A percentile compares a stretch with the other conserved stretches of the same genome.
Conservation (phyloP, 2,329 filamentous ascomycete species). For the Lecanoromycetidae sp. region DNA sequence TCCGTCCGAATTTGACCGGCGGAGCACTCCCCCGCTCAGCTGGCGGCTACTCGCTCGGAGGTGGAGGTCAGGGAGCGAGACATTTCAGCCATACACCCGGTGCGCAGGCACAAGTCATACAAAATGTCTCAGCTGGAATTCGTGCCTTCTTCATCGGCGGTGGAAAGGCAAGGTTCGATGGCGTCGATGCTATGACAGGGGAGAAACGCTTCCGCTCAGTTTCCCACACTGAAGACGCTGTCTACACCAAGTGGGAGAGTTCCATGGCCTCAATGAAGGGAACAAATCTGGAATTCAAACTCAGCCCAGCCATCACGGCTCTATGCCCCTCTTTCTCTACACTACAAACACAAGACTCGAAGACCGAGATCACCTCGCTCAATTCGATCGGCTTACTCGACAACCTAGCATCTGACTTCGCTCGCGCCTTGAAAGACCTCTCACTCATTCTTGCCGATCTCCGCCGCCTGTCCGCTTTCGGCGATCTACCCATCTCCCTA, state of each 20-base stretch:
- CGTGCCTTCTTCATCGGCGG: constrained; percentile 88
- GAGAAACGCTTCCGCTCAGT: constrained; percentile 70
- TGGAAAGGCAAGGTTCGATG: constrained; percentile 77
- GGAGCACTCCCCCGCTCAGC: constrained; percentile 73
- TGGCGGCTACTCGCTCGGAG: constrained; percentile 69
- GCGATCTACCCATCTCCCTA: constrained; percentile 71
- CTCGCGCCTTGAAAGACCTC: constrained; percentile 71
- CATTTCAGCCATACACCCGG: constrained; percentile 86
- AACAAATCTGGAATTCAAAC: constrained; percentile 74
- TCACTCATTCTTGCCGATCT: constrained; percentile 69
- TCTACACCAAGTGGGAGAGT: constrained; percentile 7
- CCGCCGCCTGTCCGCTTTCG: constrained; percentile 60
- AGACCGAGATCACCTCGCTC: constrained; percentile 47
- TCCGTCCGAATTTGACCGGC: constrained; percentile 85
- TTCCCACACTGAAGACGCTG: constrained; percentile 57
- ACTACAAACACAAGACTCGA: constrained; percentile 16
- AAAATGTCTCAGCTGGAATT: constrained; percentile 89
- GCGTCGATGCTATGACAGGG: constrained; percentile 53
- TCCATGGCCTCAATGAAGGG: constrained; percentile 42
- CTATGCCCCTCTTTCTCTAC: constrained; percentile 48
- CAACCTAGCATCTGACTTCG: constrained; percentile 76
- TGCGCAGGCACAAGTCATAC: constrained; percentile 75
- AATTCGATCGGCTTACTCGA: constrained; percentile 77
- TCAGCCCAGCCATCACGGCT: constrained; percentile 82
- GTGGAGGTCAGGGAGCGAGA: constrained; percentile 59